These are phyloP conservation scores for Sporothrix inflata DNA, from an alignment of 2,329 filamentous ascomycete genomes.

Conservation along the genomic window DNA sequence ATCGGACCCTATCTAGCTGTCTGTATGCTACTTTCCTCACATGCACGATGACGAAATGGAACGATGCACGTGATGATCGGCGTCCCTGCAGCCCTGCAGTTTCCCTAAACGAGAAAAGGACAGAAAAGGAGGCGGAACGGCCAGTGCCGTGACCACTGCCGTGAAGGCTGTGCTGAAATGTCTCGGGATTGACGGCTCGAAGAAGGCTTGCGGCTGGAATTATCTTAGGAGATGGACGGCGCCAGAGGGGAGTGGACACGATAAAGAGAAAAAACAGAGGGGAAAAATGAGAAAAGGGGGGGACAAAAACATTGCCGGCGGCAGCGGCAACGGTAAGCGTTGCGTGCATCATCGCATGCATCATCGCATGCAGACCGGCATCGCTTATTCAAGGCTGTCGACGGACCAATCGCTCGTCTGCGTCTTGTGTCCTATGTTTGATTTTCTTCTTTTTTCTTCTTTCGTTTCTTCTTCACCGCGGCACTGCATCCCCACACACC, in stretches of 20 bases:
- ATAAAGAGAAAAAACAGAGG: neutral
- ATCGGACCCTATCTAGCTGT: neutral
- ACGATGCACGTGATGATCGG: neutral
- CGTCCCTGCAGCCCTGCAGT: neutral
- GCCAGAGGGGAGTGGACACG: neutral
- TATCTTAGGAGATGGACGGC: neutral
- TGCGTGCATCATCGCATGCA: neutral
- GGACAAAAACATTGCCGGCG: neutral
- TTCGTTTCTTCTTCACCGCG: neutral
- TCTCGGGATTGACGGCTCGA: neutral
- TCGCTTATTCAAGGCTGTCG: neutral
- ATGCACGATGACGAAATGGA: neutral
- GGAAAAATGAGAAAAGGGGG: neutral
- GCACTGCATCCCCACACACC: neutral
- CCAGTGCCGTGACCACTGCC: neutral
- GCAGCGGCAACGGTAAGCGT: slow-evolving; percentile 2
- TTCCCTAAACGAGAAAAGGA: neutral
- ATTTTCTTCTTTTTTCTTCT: neutral
- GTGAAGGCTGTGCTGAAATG: neutral
- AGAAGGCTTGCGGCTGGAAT: slow-evolving; percentile 1
- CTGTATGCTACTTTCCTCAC: neutral
- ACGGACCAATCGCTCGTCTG: neutral
- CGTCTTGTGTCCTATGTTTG: neutral
- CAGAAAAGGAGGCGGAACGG: neutral
- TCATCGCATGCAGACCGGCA: neutral